phyloP scores from a whole-genome alignment of 176 grass and related monocot species.

The Oryza brachyantha region DNA sequence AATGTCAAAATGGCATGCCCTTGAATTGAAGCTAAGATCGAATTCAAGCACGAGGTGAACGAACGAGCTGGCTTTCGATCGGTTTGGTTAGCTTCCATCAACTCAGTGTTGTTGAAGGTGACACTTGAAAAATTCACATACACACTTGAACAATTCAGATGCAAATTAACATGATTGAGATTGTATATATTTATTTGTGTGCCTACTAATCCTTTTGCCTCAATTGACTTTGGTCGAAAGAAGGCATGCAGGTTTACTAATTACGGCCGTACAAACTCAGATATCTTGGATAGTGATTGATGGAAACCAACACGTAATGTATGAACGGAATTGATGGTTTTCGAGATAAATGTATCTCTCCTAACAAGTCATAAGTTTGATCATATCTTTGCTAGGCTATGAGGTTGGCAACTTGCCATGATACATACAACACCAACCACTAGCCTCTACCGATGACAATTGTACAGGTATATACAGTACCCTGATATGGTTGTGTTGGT shows the following conservation, averaged over 20 bases:
- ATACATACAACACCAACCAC: background rate
- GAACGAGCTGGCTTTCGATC: background rate
- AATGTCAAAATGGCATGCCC: background rate
- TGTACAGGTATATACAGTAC: background rate
- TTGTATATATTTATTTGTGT: background rate
- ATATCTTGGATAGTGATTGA: slow-evolving; percentile 2
- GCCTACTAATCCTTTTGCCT: background rate
- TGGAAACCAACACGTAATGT: background rate
- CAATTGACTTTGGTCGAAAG: background rate
- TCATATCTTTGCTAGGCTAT: background rate
- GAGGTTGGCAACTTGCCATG: slow-evolving; percentile 5
- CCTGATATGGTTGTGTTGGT: background rate
- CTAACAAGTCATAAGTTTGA: background rate
- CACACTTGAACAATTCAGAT: background rate
- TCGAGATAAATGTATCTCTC: background rate
- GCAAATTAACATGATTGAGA: background rate
- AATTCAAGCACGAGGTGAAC: background rate
- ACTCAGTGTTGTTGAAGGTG: background rate
- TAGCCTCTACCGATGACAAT: background rate
- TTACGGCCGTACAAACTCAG: background rate
- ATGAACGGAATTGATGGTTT: background rate
- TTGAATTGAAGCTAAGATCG: background rate
- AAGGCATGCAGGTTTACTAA: background rate
- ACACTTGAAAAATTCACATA: background rate
- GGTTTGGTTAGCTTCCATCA: slow-evolving; percentile 13